Evolutionary conservation across 2,329 filamentous ascomycete species (phyloP), one percentile per base, ranked within the genome.

Genomic region (Verticillium dahliae): DNA sequence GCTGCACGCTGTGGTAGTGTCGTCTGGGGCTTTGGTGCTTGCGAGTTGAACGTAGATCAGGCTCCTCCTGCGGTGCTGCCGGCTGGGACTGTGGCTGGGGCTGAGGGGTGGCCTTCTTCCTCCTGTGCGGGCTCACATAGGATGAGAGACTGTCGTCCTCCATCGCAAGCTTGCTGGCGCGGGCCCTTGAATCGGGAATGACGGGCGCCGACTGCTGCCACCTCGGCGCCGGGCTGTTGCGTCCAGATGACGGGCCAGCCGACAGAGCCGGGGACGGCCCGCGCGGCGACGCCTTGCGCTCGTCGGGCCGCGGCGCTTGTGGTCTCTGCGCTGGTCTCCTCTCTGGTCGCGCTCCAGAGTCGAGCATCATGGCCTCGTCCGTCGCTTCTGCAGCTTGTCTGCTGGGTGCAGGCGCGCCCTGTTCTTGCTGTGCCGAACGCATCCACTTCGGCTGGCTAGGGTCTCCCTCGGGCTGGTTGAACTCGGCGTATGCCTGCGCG

Each of bases 401-500:
- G 13, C 33, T 18, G 3, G 54, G 72, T 41, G 70, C 64, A 54
- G 68, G 70, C 67, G 70, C 75, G 37, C 66, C 66, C 39, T 74
- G 76, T 2, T 81, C 78, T 61, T 79, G 75, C 54, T 85, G 82
- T 3, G 86, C 83, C 62, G 93, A 90, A 68, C 90, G 87, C 94
- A 99, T 97, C 95, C 95, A 99, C 71, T 91, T 95, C 0, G 95
- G 95, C 71, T 97, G 91, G 69, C 74, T 90, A 2, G 90, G 82
- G 70, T 97, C 92, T 33, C 81, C 80, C 52, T 83, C 82, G 18
- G 45, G 45, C 65, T 85, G 81, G 66, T 89, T 85, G 62, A 98
- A 90, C 15, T 99, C 95, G 9, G 92, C 88, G 38, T 98, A 90
- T 4, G 92, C 94, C 74, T 95, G 92, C 69, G 96, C 92, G 62